phyloP scores from a whole-genome alignment of 345 rosid genomes.

The Durio zibethinus region DNA sequence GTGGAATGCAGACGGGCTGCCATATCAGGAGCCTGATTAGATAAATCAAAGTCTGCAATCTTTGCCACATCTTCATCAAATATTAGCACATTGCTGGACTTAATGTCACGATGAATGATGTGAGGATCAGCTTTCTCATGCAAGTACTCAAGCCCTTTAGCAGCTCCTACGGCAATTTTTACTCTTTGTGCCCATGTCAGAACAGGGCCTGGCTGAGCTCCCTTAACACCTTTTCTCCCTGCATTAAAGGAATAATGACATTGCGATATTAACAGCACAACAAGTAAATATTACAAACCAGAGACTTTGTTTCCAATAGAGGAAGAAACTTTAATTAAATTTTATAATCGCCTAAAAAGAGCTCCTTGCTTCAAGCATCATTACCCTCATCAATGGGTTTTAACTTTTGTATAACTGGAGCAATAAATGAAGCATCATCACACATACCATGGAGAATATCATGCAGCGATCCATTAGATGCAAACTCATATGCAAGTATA shows the following conservation, averaged over 20 bases:
- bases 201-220: slow-evolving; percentile 75
- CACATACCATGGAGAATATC: slow-evolving; percentile 74
- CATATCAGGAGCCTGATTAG: slow-evolving; percentile 85
- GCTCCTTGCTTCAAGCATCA: not conserved
- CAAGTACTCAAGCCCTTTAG: slow-evolving; percentile 70
- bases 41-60: slow-evolving; percentile 77
- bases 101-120: slow-evolving; percentile 68
- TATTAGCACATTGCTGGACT: slow-evolving; percentile 76
- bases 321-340: not conserved
- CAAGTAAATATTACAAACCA: not conserved
- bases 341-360: too few relatives aligned
- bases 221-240: slow-evolving; percentile 82
- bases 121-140: slow-evolving; percentile 65
- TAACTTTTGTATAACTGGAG: not conserved
- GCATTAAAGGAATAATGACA: slow-evolving; percentile 11
- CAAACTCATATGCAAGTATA: slow-evolving; percentile 72
- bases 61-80: slow-evolving; percentile 75
- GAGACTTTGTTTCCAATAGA: not conserved
- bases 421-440: slow-evolving; percentile 1
- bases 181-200: slow-evolving; percentile 74
- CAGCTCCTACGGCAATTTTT: slow-evolving; percentile 80
- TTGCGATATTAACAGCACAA: slow-evolving; percentile 1
- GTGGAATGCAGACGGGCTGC: slow-evolving; percentile 86
- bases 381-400: not conserved
- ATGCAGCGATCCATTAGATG: slow-evolving; percentile 84